Conservation (phyloP, 2,329 filamentous ascomycete species). For the Stromatinia cepivora region DNA sequence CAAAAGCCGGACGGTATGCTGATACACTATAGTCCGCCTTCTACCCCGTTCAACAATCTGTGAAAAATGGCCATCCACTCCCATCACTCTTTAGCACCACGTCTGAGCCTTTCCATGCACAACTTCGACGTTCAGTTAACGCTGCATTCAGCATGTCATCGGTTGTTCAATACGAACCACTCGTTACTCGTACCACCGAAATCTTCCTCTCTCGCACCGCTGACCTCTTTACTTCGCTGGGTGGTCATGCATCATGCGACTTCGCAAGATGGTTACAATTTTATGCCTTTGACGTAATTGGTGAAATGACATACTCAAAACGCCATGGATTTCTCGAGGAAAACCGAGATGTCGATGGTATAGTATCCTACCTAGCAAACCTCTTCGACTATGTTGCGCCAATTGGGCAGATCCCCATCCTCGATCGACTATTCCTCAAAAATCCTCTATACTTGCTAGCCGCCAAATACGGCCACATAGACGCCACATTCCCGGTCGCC, state of each 20-base stretch:
- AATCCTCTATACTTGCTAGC: slow-evolving; percentile 71
- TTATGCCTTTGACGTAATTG: slow-evolving; percentile 81
- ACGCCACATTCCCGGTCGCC: slow-evolving; percentile 70
- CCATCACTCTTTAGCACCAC: slow-evolving; percentile 75
- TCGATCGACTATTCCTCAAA: slow-evolving; percentile 70
- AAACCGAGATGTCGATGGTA: slow-evolving; percentile 74
- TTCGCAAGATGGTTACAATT: slow-evolving; percentile 75
- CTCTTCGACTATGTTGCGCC: slow-evolving; percentile 72
- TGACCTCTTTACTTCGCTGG: slow-evolving; percentile 49
- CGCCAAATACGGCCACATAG: slow-evolving; percentile 65
- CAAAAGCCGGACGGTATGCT: neutral
- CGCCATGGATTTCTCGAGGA: slow-evolving; percentile 73
- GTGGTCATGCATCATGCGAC: slow-evolving; percentile 49
- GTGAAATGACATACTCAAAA: slow-evolving; percentile 74
- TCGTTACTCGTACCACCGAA: slow-evolving; percentile 73
- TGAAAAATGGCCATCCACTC: slow-evolving; percentile 66
- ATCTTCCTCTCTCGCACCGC: slow-evolving; percentile 67
- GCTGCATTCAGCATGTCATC: slow-evolving; percentile 76
- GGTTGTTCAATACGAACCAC: slow-evolving; percentile 75
- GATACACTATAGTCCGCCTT: slow-evolving; percentile 63
- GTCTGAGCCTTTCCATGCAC: slow-evolving; percentile 72
- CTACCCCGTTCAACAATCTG: slow-evolving; percentile 75
- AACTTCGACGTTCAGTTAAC: slow-evolving; percentile 74
- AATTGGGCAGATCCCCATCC: slow-evolving; percentile 71
- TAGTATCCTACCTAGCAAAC: slow-evolving; percentile 62